Percentiles rank a stretch among this genome's conserved stretches.
These are phyloP conservation scores for Typha latifolia DNA, from an alignment of 176 grass and related monocot genomes.

Conservation along the genomic window DNA sequence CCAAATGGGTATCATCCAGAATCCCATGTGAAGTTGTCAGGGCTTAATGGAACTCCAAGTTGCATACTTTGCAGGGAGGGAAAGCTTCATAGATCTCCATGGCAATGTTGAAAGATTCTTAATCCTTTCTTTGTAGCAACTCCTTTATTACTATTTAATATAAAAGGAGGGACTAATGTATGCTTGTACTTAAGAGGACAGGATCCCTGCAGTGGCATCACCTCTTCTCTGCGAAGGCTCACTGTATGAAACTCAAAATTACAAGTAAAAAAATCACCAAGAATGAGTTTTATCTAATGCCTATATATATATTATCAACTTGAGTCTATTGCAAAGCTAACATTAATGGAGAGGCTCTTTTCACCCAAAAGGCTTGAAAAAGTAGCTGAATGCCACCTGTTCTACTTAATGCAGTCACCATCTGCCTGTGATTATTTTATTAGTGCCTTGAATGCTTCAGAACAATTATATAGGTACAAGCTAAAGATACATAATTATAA, in stretches of 20 bases:
- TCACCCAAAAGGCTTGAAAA: constrained; percentile 45
- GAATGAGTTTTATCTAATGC: not conserved
- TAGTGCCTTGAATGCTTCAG: constrained; percentile 27
- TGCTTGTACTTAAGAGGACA: constrained; percentile 24
- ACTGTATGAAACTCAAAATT: constrained; percentile 30
- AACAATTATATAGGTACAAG: constrained; percentile 16
- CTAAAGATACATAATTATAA: too few species aligned
- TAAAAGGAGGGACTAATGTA: constrained; percentile 8
- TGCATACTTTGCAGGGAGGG: not conserved
- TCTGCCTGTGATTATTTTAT: constrained; percentile 47
- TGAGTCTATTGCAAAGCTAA: constrained; percentile 2
- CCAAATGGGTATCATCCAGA: not conserved
- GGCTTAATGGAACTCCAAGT: not conserved
- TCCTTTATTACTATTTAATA: constrained; percentile 5
- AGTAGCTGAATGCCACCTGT: constrained; percentile 35
- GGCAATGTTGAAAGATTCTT: not conserved
- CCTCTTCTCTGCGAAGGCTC: constrained; percentile 29
- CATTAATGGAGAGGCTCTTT: constrained; percentile 37
- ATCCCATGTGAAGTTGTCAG: not conserved
- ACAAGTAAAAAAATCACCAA: not conserved
- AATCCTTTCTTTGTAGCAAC: constrained; percentile 13
- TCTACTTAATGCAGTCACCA: constrained; percentile 62
- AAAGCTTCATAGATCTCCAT: not conserved
- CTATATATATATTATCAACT: not conserved
- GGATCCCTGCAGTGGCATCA: constrained; percentile 32